Conservation (phyloP, 257 asterid genomes). For the Plantago ovata region DNA sequence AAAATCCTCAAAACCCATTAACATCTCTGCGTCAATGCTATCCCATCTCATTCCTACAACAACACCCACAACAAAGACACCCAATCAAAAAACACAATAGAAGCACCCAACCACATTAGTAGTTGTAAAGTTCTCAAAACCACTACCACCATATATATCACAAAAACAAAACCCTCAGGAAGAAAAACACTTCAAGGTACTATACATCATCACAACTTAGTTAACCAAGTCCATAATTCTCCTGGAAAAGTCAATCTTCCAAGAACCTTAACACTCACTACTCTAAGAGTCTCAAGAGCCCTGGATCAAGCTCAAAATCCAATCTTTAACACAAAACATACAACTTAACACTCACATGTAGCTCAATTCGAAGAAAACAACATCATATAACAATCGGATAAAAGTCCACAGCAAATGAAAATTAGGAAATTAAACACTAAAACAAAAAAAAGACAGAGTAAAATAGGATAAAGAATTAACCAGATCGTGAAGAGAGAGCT, state of each 20-base stretch:
- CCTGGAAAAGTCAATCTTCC: background rate
- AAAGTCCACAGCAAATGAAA: too few species aligned
- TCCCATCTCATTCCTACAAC: conserved; percentile 51
- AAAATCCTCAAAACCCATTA: conserved; percentile 69
- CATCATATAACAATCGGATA: background rate
- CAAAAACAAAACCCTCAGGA: background rate
- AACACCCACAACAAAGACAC: conserved; percentile 7
- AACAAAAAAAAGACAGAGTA: background rate
- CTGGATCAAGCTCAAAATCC: background rate
- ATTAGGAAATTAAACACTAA: conserved; percentile 4
- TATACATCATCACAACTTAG: background rate
- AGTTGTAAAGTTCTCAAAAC: background rate
- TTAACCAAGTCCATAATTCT: background rate
- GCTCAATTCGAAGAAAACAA: conserved; percentile 1
- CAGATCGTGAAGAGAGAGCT: conserved; percentile 86
- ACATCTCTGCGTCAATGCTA: conserved; percentile 54
- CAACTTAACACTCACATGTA: background rate
- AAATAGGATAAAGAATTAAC: conserved; percentile 14
- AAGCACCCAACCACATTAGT: background rate
- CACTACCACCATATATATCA: background rate
- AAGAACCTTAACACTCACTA: background rate
- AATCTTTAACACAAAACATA: background rate
- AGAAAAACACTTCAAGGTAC: background rate
- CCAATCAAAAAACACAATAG: background rate
- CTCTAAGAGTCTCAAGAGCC: conserved; percentile 4